These are phyloP conservation scores for Pythium periplocum DNA, from an alignment of 352 stramenopile genomes.

Conservation along the genomic window DNA sequence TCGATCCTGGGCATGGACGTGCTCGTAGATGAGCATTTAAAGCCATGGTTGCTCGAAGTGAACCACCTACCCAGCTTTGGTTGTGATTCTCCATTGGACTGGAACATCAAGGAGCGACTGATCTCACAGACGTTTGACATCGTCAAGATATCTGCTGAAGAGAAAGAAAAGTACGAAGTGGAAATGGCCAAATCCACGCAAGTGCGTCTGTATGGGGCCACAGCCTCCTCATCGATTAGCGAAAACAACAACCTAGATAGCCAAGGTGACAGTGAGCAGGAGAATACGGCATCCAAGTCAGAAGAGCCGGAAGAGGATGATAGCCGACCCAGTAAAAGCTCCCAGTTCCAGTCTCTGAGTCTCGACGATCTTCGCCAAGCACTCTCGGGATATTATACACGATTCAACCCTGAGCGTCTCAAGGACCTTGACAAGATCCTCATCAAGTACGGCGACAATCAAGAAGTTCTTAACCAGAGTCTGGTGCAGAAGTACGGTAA, in stretches of 20 bases:
- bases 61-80: constrained; percentile 96
- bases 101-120: constrained; percentile 93
- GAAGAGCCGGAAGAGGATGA: constrained; percentile 9
- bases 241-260: constrained; percentile 12
- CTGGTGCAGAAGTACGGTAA: constrained; percentile 67
- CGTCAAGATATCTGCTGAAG: constrained; percentile 69
- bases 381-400: constrained; percentile 47
- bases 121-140: constrained; percentile 91
- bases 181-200: constrained; percentile 61
- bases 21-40: constrained; percentile 92
- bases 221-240: constrained; percentile 1
- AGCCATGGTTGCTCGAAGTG: constrained; percentile 96
- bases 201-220: constrained; percentile 50
- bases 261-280: constrained; percentile 22
- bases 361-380: constrained; percentile 30
- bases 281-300: background rate
- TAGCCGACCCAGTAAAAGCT: background rate
- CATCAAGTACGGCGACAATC: constrained; percentile 54
- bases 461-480: constrained; percentile 60
- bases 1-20: constrained; percentile 96
- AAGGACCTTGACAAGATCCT: constrained; percentile 73
- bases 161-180: constrained; percentile 75
- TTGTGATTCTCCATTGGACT: constrained; percentile 93
- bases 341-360: constrained; percentile 18
- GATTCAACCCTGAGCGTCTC: constrained; percentile 49